These are phyloP conservation scores for Pythium dissotocum DNA, from an alignment of 352 stramenopile species.

Conservation along the genomic window DNA sequence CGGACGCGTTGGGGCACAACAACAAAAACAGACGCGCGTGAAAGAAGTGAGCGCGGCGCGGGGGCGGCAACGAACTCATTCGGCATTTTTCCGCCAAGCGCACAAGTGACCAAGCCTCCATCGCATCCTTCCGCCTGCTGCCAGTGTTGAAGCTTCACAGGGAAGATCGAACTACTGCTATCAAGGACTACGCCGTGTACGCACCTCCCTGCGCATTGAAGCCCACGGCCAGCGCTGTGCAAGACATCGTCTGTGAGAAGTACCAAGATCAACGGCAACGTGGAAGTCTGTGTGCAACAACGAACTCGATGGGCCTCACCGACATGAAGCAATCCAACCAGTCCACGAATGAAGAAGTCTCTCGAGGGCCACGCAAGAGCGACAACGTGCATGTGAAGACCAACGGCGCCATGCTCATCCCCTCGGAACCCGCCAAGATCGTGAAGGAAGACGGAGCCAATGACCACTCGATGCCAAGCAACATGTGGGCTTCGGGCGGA, in stretches of 20 bases:
- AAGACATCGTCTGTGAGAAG: constrained; percentile 8
- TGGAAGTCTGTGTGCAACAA: constrained; percentile 5
- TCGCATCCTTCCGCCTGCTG: background rate
- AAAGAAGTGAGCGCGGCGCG: constrained; percentile 6
- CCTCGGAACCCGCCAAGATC: background rate
- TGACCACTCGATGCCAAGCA: constrained; percentile 33
- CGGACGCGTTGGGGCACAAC: background rate
- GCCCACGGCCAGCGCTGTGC: background rate
- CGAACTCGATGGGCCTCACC: constrained; percentile 28
- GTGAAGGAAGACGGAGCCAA: constrained; percentile 1
- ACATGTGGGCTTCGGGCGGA: constrained; percentile 65
- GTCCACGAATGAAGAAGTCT: constrained; percentile 23
- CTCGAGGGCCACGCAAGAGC: constrained; percentile 5
- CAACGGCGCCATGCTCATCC: constrained; percentile 1
- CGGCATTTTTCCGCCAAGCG: constrained; percentile 19
- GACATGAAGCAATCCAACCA: constrained; percentile 33
- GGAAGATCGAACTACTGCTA: background rate
- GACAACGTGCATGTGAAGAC: constrained; percentile 3
- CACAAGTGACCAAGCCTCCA: constrained; percentile 9
- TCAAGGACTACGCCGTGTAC: background rate
- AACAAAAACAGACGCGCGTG: background rate
- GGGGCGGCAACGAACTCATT: constrained; percentile 16
- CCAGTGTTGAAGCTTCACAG: background rate
- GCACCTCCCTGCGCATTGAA: background rate
- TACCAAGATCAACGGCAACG: constrained; percentile 3